Conservation (phyloP, 768 basidiomycete genomes). For the Mrakia gelida region DNA sequence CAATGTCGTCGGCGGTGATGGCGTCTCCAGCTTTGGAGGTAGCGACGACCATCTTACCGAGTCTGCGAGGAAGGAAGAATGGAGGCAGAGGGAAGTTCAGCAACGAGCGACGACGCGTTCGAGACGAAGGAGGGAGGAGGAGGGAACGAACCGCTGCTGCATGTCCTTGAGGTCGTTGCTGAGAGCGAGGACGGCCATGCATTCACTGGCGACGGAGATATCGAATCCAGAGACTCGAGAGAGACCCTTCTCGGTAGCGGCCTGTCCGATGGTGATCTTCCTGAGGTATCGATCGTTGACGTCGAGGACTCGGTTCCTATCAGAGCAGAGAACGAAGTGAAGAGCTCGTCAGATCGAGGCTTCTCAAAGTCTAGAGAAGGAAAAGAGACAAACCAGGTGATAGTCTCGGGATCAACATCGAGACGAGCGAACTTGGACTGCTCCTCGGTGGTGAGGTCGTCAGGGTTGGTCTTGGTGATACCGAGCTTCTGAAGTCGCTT, state of each 20-base stretch:
- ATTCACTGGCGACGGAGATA: slow-evolving; percentile 94
- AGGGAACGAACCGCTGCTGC: slow-evolving; percentile 56
- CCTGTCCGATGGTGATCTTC: slow-evolving; percentile 87
- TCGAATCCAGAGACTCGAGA: slow-evolving; percentile 89
- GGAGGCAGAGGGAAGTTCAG: neutral
- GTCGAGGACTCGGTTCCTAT: slow-evolving; percentile 76
- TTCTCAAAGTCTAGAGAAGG: too few species aligned
- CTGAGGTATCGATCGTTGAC: slow-evolving; percentile 96
- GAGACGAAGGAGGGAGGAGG: neutral
- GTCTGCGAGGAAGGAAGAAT: slow-evolving; percentile 38
- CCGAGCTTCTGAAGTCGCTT: slow-evolving; percentile 92
- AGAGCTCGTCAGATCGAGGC: too few species aligned
- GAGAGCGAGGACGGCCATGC: slow-evolving; percentile 95
- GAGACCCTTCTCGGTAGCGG: slow-evolving; percentile 80
- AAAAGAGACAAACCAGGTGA: slow-evolving; percentile 68
- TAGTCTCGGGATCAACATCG: slow-evolving; percentile 81
- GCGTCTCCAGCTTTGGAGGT: slow-evolving; percentile 85
- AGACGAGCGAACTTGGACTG: slow-evolving; percentile 82
- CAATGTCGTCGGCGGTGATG: slow-evolving; percentile 93
- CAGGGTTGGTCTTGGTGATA: slow-evolving; percentile 87
- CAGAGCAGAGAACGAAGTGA: neutral
- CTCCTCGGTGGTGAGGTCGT: slow-evolving; percentile 88
- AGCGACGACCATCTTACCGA: slow-evolving; percentile 96
- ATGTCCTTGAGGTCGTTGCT: slow-evolving; percentile 84
- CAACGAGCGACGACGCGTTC: neutral